phyloP scores from a whole-genome alignment of 1,284 basidiomycete genomes.

The Apiotrichum montevideense region DNA sequence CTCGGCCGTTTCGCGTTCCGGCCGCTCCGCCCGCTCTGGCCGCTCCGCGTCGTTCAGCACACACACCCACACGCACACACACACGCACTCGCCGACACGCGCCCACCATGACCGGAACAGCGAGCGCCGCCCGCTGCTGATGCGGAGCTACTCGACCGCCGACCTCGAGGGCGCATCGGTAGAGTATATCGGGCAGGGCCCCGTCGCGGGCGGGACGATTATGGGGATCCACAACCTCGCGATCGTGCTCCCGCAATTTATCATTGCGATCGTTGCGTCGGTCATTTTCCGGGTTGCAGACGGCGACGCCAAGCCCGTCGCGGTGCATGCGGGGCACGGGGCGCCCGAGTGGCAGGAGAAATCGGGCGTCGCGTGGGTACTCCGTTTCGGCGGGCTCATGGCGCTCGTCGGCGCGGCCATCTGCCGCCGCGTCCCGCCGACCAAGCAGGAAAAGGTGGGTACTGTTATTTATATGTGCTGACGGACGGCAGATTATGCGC shows the following conservation, averaged over 20 bases:
- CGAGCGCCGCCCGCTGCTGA: conserved; percentile 16
- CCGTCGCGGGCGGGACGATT: conserved; percentile 83
- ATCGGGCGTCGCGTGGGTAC: conserved; percentile 84
- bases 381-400: conserved; percentile 83
- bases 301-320: conserved; percentile 22
- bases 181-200: conserved; percentile 51
- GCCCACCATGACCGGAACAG: not conserved
- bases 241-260: conserved; percentile 85
- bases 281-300: conserved; percentile 79
- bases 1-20: not conserved
- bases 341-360: conserved; percentile 55
- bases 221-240: conserved; percentile 93
- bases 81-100: no score
- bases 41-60: no score
- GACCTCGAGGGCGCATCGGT: conserved; percentile 44
- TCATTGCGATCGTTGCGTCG: conserved; percentile 81
- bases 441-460: conserved; percentile 66
- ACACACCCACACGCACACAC: no score
- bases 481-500: conserved; percentile 57
- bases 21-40: no score
- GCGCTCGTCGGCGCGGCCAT: conserved; percentile 68
- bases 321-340: not conserved
- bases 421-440: conserved; percentile 73
- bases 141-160: conserved; percentile 62
- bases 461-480: no score